phyloP scores from a whole-genome alignment of 2,329 filamentous ascomycete species.

The Claviceps humidiphila region DNA sequence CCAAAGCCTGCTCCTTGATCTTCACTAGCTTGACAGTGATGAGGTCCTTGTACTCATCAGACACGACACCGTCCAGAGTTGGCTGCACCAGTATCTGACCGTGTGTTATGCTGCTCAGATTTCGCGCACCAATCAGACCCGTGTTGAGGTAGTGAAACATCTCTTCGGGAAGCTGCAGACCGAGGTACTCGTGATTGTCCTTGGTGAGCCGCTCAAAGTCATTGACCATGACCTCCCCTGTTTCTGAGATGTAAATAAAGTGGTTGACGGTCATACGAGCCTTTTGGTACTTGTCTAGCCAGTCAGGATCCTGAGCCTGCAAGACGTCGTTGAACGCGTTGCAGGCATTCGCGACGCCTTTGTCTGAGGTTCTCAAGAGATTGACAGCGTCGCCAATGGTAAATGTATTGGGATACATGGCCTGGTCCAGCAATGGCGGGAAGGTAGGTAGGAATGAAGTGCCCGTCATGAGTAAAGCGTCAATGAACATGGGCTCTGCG shows the following conservation, averaged over 20 bases:
- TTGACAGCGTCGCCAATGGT: constrained; percentile 67
- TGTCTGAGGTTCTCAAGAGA: constrained; percentile 56
- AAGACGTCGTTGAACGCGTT: constrained; percentile 69
- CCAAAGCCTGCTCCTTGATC: constrained; percentile 62
- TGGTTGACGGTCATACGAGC: constrained; percentile 78
- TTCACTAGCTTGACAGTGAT: constrained; percentile 62
- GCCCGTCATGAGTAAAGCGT: constrained; percentile 71
- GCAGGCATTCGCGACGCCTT: constrained; percentile 60
- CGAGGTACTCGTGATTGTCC: constrained; percentile 81
- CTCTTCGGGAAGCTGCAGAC: constrained; percentile 80
- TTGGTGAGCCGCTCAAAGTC: constrained; percentile 61
- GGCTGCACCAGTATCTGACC: constrained; percentile 65
- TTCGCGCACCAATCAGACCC: constrained; percentile 64
- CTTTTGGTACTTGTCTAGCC: constrained; percentile 76
- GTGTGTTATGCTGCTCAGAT: constrained; percentile 72
- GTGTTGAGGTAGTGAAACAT: constrained; percentile 80
- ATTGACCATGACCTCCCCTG: constrained; percentile 65
- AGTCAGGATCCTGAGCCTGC: constrained; percentile 56
- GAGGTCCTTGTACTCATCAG: constrained; percentile 67
- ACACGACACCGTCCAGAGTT: constrained; percentile 73
- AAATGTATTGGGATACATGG: constrained; percentile 40
- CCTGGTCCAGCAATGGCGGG: constrained; percentile 55
- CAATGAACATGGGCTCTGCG: constrained; percentile 61
- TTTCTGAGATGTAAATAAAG: constrained; percentile 65
- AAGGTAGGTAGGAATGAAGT: constrained; percentile 69